phyloP scores from a whole-genome alignment of 208 protist species.

The Acanthamoeba healyi region DNA sequence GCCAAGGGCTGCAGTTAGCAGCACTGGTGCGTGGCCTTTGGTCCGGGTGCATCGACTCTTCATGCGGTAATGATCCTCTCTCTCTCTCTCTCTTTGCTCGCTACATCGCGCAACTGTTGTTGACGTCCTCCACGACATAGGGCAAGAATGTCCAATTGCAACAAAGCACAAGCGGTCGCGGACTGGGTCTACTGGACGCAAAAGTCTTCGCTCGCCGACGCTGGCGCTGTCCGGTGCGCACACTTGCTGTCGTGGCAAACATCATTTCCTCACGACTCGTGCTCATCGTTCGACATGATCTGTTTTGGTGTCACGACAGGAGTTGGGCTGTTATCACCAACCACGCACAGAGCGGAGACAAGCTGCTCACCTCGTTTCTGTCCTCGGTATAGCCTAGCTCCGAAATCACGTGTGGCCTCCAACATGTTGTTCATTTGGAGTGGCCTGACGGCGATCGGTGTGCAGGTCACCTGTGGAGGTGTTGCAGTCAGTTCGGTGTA shows the following conservation, averaged over 20 bases:
- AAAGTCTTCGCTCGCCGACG: background rate
- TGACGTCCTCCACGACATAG: background rate
- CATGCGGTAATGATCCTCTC: background rate
- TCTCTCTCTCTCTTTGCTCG: too few species aligned
- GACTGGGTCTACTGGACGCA: conserved; percentile 68
- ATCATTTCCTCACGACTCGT: background rate
- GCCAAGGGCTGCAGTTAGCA: background rate
- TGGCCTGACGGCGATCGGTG: background rate
- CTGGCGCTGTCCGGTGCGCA: background rate
- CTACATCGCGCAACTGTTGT: background rate
- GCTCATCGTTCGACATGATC: background rate
- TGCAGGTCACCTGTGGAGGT: background rate
- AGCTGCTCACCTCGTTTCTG: background rate
- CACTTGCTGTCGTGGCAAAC: too few species aligned
- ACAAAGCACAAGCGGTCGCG: background rate
- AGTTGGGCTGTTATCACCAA: background rate
- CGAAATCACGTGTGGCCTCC: too few species aligned
- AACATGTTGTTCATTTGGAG: too few species aligned
- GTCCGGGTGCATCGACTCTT: background rate
- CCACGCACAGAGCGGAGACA: background rate
- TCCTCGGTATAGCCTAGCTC: background rate
- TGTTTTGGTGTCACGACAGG: background rate
- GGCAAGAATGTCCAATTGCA: background rate
- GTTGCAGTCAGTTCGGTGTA: background rate
- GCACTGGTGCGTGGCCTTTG: background rate